Base-by-base conservation (phyloP, 257 asterid species). In the Osmanthus fragrans region DNA sequence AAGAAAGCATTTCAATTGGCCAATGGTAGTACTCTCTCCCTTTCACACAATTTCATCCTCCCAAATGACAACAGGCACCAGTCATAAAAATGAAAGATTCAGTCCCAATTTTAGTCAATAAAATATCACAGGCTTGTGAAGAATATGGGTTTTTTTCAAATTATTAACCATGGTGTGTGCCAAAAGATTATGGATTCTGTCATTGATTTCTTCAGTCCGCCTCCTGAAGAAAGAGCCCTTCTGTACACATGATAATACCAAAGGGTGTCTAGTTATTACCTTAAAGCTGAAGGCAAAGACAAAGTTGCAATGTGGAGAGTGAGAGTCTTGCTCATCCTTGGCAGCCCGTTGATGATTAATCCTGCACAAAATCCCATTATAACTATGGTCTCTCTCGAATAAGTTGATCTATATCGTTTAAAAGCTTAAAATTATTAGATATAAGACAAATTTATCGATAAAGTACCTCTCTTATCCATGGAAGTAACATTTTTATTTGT, bases 301-400 rank as follows among this genome's bases (percentile, higher is more conserved):
- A 49, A 3, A 54, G 70, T 73, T 68, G 3, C 69, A 18, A 51
- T 54, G 70, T 54, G 69, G 69, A 30, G 15, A 30, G 15, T 73
- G 45, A 72, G 65, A 72, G 67, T 16, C 66, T 72, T 7, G 29
- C 42, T 45, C 67, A 72, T 45, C 76, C 76, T 45, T 72, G 76
- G 76, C 40, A 29, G 29, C 66, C 67, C 7, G 23, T 13, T 7
- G 60, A 72, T 29, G 76, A 72, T 49, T 72, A 47, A 27, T 13
- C 45, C 27, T 19, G 47, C 76, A 49, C 18, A 65, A 49, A 73
- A 73, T 27, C 76, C 66, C 30, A 73, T 49, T 73, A 73, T n/a
- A 18, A 45, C 47, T 49, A 29, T 4, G 4, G 4, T 12, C 4
- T 3, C 49, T 11, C 49, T 9, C 16, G 1, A 40, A 15, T 42